Percentiles rank a stretch among this genome's conserved stretches.
Conservation (phyloP, 2,329 filamentous ascomycete species). For the Mycosphaerella sp. region DNA sequence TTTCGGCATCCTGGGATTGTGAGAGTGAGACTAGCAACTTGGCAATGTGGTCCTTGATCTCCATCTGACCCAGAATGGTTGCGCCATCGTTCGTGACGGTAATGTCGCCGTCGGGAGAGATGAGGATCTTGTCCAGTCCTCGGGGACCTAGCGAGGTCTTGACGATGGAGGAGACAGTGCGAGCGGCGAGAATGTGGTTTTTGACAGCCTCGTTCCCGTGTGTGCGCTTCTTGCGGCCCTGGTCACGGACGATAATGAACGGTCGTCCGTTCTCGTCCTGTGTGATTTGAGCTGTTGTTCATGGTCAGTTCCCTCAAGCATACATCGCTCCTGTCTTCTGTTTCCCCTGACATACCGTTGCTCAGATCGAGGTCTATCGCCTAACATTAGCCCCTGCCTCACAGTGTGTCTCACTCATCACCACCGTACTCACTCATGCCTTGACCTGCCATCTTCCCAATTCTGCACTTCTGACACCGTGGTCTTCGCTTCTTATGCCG, state of each 20-base stretch:
- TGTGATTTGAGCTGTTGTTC: conserved; percentile 60
- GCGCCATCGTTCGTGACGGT: conserved; percentile 99
- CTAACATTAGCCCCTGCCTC: conserved; percentile 12
- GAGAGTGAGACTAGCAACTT: conserved; percentile 95
- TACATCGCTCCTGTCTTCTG: conserved; percentile 1
- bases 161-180: conserved; percentile 94
- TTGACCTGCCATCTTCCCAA: conserved; percentile 45
- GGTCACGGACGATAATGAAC: conserved; percentile 97
- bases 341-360: conserved; percentile 56
- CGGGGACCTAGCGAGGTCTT: conserved; percentile 94
- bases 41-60: conserved; percentile 96
- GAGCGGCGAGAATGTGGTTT: conserved; percentile 92
- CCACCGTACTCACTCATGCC: conserved; percentile 62
- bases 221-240: conserved; percentile 95
- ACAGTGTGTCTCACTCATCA: not conserved
- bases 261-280: conserved; percentile 97
- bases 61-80: conserved; percentile 94
- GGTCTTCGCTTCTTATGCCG: not conserved
- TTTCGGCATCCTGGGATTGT: conserved; percentile 98
- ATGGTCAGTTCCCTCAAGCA: conserved; percentile 14
- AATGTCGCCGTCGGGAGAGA: conserved; percentile 97
- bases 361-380: conserved; percentile 70
- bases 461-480: not conserved
- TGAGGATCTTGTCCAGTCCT: conserved; percentile 97
- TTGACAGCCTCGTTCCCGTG: conserved; percentile 97